phyloP scores from a whole-genome alignment of 495 filamentous ascomycete genomes.

The Penicillium lividum region DNA sequence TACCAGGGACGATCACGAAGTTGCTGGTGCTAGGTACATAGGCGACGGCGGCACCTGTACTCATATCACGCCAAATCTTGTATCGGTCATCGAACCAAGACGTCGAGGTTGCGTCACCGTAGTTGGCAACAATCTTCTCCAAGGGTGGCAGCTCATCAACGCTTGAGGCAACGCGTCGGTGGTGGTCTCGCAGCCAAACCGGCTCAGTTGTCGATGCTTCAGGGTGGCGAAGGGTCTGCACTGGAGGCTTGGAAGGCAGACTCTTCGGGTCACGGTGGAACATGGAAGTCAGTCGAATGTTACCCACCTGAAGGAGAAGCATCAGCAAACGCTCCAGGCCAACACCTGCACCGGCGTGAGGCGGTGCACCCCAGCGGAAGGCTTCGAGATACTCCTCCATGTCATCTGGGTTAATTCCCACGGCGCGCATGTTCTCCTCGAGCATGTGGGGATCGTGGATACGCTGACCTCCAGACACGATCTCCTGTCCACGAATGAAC shows the following conservation, averaged over 20 bases:
- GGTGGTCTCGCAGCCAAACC: constrained; percentile 53
- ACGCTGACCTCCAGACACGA: constrained; percentile 88
- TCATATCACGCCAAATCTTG: constrained; percentile 75
- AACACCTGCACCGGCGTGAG: constrained; percentile 88
- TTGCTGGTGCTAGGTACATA: constrained; percentile 72
- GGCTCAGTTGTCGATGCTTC: constrained; percentile 74
- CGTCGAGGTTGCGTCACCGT: constrained; percentile 85
- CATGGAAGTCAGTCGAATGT: constrained; percentile 83
- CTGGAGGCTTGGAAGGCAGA: constrained; percentile 59
- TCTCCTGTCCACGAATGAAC: constrained; percentile 92
- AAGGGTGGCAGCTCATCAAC: constrained; percentile 64
- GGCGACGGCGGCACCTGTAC: constrained; percentile 75
- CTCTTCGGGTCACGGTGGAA: constrained; percentile 85
- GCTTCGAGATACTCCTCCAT: constrained; percentile 89
- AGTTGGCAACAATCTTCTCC: constrained; percentile 83
- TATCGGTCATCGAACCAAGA: constrained; percentile 84
- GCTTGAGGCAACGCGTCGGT: constrained; percentile 37
- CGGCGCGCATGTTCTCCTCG: constrained; percentile 71
- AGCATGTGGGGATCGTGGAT: constrained; percentile 78
- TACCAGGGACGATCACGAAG: constrained; percentile 76
- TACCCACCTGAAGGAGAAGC: constrained; percentile 78
- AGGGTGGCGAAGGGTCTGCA: constrained; percentile 66
- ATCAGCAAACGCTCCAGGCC: constrained; percentile 86
- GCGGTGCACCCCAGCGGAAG: constrained; percentile 85
- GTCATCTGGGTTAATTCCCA: constrained; percentile 69